Evolutionary conservation across 371 early-diverging fungal genomes (phyloP).

Genomic region (Dichotomocladium elegans): DNA sequence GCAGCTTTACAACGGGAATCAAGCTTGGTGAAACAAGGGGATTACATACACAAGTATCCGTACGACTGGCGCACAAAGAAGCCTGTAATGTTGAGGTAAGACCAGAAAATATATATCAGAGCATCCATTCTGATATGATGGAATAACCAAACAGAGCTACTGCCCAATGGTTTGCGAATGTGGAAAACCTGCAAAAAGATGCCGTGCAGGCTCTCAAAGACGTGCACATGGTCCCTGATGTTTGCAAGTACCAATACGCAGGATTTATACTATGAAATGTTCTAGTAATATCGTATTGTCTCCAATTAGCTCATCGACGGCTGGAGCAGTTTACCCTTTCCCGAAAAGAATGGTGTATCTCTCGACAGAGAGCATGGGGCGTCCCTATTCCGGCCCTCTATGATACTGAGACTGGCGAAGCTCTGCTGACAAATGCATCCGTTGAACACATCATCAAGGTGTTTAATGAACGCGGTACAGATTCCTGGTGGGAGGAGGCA

Average conservation of each 20-base stretch:
- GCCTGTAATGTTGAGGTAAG: slow-evolving; percentile 73
- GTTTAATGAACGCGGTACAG: slow-evolving; percentile 60
- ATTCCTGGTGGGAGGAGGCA: slow-evolving; percentile 79
- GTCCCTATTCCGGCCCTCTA: slow-evolving; percentile 84
- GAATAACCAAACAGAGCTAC: slow-evolving; percentile 55
- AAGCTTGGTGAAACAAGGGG: slow-evolving; percentile 37
- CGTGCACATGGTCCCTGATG: slow-evolving; percentile 62
- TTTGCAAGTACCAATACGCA: slow-evolving; percentile 32
- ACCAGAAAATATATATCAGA: neutral
- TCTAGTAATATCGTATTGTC: neutral
- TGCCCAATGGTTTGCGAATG: slow-evolving; percentile 87
- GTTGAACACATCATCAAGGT: slow-evolving; percentile 67
- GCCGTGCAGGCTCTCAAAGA: slow-evolving; percentile 56
- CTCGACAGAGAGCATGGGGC: slow-evolving; percentile 86
- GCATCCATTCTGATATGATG: neutral
- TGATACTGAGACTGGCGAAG: slow-evolving; percentile 57
- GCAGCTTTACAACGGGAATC: slow-evolving; percentile 39
- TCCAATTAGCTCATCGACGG: slow-evolving; percentile 42
- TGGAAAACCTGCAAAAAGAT: slow-evolving; percentile 54
- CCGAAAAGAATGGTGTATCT: slow-evolving; percentile 89
- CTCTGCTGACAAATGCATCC: slow-evolving; percentile 61
- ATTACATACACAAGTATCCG: slow-evolving; percentile 79
- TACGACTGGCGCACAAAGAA: slow-evolving; percentile 92
- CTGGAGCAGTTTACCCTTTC: slow-evolving; percentile 63
- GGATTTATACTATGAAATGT: neutral